Evolutionary conservation across 176 grass and related monocot species (phyloP).

Genomic region (Lolium multiflorum): DNA sequence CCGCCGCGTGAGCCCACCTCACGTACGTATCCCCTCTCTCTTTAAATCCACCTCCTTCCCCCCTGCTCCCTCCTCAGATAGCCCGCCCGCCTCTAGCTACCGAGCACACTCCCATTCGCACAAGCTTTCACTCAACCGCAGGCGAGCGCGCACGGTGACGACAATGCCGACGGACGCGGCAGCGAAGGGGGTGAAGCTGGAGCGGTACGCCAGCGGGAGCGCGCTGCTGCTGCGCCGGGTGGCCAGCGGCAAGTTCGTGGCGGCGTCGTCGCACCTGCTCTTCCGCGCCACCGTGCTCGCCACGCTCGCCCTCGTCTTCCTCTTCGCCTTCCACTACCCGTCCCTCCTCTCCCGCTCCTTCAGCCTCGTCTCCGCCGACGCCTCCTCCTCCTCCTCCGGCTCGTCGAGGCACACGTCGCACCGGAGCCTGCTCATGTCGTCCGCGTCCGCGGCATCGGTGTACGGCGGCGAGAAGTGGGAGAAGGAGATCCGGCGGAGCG

Average conservation of each 20-base stretch:
- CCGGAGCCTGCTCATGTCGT: conserved; percentile 66
- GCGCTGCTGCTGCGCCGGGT: conserved; percentile 62
- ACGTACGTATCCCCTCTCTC: neutral
- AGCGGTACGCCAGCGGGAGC: conserved; percentile 64
- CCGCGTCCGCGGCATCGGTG: conserved; percentile 19
- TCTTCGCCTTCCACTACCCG: conserved; percentile 84
- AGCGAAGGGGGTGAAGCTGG: conserved; percentile 64
- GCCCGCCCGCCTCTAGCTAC: conserved; percentile 16
- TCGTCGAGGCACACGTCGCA: conserved; percentile 46
- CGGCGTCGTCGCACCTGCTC: conserved; percentile 65
- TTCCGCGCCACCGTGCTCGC: conserved; percentile 75
- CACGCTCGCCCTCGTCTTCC: conserved; percentile 70
- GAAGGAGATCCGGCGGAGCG: conserved; percentile 56
- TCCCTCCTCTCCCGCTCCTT: conserved; percentile 78
- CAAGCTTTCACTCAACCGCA: neutral
- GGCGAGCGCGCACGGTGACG: neutral
- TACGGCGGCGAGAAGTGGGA: conserved; percentile 62
- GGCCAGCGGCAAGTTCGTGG: conserved; percentile 63
- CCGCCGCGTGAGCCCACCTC: conserved; percentile 11
- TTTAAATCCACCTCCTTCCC: conserved; percentile 27
- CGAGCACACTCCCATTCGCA: no score
- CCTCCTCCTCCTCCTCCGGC: neutral
- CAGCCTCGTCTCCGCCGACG: conserved; percentile 39
- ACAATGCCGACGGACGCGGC: conserved; percentile 56
- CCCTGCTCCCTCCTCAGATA: conserved; percentile 48